These are phyloP conservation scores for Dillenia suffruticosa DNA, from an alignment of 164 flowering plant genomes.

Conservation along the genomic window DNA sequence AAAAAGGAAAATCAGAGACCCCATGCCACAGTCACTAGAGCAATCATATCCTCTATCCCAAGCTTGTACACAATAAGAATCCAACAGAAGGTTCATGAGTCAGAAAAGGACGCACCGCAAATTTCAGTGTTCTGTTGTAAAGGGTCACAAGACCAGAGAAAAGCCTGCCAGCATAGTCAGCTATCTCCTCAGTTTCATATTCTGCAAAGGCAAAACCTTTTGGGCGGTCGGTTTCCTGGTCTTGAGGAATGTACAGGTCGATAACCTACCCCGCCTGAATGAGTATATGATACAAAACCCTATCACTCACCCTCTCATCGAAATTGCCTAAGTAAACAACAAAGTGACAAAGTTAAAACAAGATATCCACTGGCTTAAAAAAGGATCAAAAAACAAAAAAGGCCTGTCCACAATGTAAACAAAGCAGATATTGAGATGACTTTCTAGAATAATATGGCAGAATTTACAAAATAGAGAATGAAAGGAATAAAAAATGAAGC, in stretches of 20 bases:
- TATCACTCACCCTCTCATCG: conserved; percentile 81
- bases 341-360: no score
- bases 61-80: neutral
- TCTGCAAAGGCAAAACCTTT: conserved; percentile 91
- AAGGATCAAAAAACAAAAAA: no score
- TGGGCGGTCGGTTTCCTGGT: conserved; percentile 66
- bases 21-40: neutral
- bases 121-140: conserved; percentile 60
- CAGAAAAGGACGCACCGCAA: conserved; percentile 51
- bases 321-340: conserved; percentile 54
- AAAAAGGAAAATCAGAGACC: neutral
- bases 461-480: no score
- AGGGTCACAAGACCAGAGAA: conserved; percentile 84
- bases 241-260: conserved; percentile 71
- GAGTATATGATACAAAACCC: conserved; percentile 79
- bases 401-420: no score
- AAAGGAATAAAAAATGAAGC: no score
- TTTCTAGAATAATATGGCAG: no score
- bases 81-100: neutral
- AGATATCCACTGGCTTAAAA: no score
- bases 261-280: conserved; percentile 83
- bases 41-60: neutral
- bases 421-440: no score
- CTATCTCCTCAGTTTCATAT: conserved; percentile 80
- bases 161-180: conserved; percentile 79